A percentile compares a stretch with the other conserved stretches of the same genome.
Conservation (phyloP, 805 yeast species). For the Sugiyamaella valdiviana region DNA sequence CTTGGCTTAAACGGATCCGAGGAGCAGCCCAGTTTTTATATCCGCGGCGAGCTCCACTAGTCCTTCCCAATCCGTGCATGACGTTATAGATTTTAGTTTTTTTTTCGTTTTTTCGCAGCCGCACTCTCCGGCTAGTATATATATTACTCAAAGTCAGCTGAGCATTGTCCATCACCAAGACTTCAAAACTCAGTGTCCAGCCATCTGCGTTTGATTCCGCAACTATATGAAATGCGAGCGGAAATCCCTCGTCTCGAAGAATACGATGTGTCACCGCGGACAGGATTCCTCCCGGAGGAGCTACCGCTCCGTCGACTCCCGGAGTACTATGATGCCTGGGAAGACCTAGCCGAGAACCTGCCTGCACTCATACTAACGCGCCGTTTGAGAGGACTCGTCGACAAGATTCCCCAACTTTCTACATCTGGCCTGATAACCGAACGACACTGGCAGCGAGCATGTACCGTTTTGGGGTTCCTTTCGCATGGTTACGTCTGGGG, state of each 20-base stretch:
- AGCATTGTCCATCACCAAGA: not conserved
- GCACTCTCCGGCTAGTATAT: not conserved
- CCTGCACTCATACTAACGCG: constrained; percentile 70
- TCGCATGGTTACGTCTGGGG: constrained; percentile 93
- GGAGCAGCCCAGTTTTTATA: too few relatives aligned
- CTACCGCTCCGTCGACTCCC: constrained; percentile 59
- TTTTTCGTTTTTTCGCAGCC: not conserved
- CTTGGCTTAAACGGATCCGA: too few relatives aligned
- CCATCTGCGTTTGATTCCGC: not conserved
- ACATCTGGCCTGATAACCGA: constrained; percentile 40
- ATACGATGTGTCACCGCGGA: constrained; percentile 60
- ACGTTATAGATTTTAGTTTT: not conserved
- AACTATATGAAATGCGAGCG: constrained; percentile 20
- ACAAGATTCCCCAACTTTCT: constrained; percentile 52
- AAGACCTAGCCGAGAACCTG: constrained; percentile 52
- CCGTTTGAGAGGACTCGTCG: constrained; percentile 56
- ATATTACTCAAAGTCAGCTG: not conserved
- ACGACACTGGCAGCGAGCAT: constrained; percentile 69
- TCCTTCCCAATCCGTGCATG: not conserved
- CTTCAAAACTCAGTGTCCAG: not conserved
- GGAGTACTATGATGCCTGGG: constrained; percentile 75
- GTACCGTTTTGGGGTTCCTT: constrained; percentile 68
- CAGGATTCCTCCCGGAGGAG: constrained; percentile 75
- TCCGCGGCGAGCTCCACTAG: too few relatives aligned
- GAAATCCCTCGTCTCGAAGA: constrained; percentile 49